Evolutionary conservation across 2,329 filamentous ascomycete genomes (phyloP), one percentile per base, ranked within the genome.

Genomic region (Neodidymelliopsis sp.): DNA sequence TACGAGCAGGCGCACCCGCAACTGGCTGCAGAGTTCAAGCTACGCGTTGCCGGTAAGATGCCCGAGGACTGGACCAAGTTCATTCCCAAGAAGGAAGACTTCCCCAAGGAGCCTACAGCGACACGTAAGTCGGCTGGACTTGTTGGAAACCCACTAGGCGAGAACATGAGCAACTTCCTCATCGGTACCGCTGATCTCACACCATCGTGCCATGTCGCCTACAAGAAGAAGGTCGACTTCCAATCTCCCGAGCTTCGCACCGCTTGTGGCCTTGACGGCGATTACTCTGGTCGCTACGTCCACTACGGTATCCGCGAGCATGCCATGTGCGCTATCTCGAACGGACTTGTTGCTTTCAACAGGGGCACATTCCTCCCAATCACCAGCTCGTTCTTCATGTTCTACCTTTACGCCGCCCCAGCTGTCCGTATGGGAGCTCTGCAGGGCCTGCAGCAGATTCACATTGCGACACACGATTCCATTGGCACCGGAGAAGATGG

Each of bases 131-230:
- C 78, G 0, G 73, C 77, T 4, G 79, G 79, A 0, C 59, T 81
- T 4, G 74, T 79, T 1, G 77, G 75, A 55, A 84, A 83, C 55
- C 79, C 81, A 0, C 65, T 84, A 2, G 79, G 80, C 52, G 88
- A 96, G 69, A 91, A 96, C 76, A 77, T 97, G 65, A 97, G 96
- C 84, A 80, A 81, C 65, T 97, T 97, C 88, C 87, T 93, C 76
- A 90, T 95, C 83, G 76, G 89, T 80, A 58, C 46, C 8, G 33
- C 46, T 28, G 87, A 84, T 72, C 72, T 57, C 71, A 87, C 64
- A 81, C 76, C 86, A 80, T 55, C 56, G 2, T 52, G 59, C 28
- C 64, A 63, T 58, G 82, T 84, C 79, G 77, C 75, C 18, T 84
- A 79, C 76, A 67, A 72, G 5, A 76, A 71, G 25, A 78, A 78